phyloP scores from a whole-genome alignment of 202 grass and related monocot genomes.

The Digitaria exilis region DNA sequence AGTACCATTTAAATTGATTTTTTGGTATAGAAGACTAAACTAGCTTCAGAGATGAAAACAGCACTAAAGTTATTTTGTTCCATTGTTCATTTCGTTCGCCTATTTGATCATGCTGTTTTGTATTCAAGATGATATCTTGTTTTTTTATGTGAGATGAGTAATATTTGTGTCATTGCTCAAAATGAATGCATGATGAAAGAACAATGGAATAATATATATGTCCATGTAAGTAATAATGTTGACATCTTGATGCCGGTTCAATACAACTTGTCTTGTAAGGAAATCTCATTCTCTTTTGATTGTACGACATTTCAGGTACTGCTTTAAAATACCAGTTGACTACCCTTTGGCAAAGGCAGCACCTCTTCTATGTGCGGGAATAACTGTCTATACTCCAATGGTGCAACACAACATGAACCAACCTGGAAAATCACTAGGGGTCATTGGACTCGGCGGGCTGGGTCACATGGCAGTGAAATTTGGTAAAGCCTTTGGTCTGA shows the following conservation, averaged over 20 bases:
- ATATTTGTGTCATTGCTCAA: background rate
- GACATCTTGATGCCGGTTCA: background rate
- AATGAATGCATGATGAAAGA: background rate
- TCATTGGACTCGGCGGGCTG: too few species aligned
- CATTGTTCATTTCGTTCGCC: background rate
- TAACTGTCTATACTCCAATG: constrained; percentile 93
- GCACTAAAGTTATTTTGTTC: background rate
- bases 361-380: constrained; percentile 82
- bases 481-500: too few species aligned
- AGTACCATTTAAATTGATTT: background rate
- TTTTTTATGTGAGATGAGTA: background rate
- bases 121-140: background rate
- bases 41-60: background rate
- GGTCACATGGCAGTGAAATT: too few species aligned
- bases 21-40: background rate
- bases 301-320: constrained; percentile 51
- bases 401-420: constrained; percentile 89
- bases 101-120: background rate
- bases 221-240: background rate
- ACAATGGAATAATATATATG: too few species aligned
- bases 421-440: constrained; percentile 89
- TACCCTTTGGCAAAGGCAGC: constrained; percentile 74
- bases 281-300: background rate
- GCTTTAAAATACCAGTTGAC: constrained; percentile 83
- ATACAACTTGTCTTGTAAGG: background rate